phyloP scores from a whole-genome alignment of 441 rosid genomes.

The Corymbia citriodora region DNA sequence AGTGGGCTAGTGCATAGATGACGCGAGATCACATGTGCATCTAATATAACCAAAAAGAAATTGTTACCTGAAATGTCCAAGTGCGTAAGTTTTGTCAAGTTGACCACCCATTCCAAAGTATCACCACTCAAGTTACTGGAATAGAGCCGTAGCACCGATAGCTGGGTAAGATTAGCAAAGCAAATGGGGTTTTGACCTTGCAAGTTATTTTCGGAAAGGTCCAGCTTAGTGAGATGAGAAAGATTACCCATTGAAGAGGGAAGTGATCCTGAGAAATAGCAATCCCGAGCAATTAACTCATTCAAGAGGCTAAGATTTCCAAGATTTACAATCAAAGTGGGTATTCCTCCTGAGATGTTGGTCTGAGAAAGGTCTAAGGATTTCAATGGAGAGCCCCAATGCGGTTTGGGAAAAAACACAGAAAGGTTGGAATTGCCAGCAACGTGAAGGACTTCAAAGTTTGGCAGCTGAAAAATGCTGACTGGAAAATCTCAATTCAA shows the following conservation, averaged over 20 bases:
- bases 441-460: not conserved
- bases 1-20: no score
- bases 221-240: rapidly evolving
- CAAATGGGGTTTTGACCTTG: not conserved
- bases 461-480: slow-evolving; percentile 11
- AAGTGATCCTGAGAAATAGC: not conserved
- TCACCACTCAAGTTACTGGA: not conserved
- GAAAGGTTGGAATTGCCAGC: not conserved
- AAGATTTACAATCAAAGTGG: slow-evolving; percentile 2
- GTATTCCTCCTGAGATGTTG: slow-evolving; percentile 14
- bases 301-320: not conserved
- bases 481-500: slow-evolving; percentile 11
- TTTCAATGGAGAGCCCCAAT: not conserved
- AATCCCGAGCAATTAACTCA: rapidly evolving
- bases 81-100: rapidly evolving
- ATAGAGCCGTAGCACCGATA: rapidly evolving
- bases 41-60: not conserved
- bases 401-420: not conserved
- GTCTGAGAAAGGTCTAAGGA: not conserved
- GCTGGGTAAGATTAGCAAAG: not conserved
- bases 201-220: rapidly evolving
- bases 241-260: not conserved
- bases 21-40: no score
- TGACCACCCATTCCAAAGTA: not conserved
- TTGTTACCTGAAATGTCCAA: not conserved